phyloP scores from a whole-genome alignment of 2,329 filamentous ascomycete genomes.

The Cladosporium sp. region DNA sequence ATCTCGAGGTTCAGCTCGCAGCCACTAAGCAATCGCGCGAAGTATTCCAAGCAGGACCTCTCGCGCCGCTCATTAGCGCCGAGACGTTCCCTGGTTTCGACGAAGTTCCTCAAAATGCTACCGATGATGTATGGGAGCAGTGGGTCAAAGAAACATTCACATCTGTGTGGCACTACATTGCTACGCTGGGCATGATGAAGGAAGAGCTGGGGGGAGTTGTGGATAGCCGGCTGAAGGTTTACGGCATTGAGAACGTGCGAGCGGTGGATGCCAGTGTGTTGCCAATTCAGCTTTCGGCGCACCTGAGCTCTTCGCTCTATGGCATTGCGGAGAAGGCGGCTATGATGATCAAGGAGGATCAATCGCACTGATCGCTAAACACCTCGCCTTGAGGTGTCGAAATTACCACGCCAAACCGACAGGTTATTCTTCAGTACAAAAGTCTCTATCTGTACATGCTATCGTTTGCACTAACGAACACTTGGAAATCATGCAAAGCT shows the following conservation, averaged over 20 bases:
- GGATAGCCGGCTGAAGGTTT: slow-evolving; percentile 41
- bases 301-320: slow-evolving; percentile 36
- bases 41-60: slow-evolving; percentile 30
- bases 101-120: slow-evolving; percentile 20
- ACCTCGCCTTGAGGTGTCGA: too few relatives aligned
- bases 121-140: slow-evolving; percentile 29
- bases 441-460: too few relatives aligned
- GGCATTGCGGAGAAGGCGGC: slow-evolving; percentile 38
- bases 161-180: slow-evolving; percentile 36
- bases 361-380: background rate
- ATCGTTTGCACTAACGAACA: too few relatives aligned
- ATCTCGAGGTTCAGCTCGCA: slow-evolving; percentile 40
- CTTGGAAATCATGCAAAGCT: too few relatives aligned
- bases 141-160: slow-evolving; percentile 32
- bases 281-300: slow-evolving; percentile 36
- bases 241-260: slow-evolving; percentile 41
- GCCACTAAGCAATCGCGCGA: slow-evolving; percentile 38
- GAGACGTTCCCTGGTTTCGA: slow-evolving; percentile 34
- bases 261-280: slow-evolving; percentile 42
- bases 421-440: too few relatives aligned
- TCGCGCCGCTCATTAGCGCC: slow-evolving; percentile 33
- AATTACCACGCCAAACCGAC: too few relatives aligned
- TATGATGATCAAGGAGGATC: slow-evolving; percentile 32
- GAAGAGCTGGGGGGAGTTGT: slow-evolving; percentile 35
- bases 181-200: slow-evolving; percentile 31